phyloP scores from a whole-genome alignment of 768 basidiomycete genomes.

The Trametes cubensis region DNA sequence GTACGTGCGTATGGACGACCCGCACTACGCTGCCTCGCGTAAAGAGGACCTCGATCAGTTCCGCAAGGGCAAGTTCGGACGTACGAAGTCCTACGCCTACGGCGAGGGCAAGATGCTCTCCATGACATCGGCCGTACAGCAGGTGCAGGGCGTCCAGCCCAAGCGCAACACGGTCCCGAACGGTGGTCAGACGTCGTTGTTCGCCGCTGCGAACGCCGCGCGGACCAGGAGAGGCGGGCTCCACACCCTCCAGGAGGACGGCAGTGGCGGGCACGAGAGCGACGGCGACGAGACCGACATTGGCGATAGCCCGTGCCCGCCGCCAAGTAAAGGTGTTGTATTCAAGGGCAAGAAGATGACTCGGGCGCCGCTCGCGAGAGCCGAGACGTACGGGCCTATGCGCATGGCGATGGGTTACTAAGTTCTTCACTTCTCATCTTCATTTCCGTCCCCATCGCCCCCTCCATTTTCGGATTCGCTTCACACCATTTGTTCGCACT shows the following conservation, averaged over 20 bases:
- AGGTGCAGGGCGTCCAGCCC: conserved; percentile 37
- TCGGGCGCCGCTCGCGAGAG: conserved; percentile 53
- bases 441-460: neutral
- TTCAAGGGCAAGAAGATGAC: conserved; percentile 62
- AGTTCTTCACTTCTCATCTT: neutral
- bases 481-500: neutral
- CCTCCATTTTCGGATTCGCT: neutral
- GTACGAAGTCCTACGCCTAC: conserved; percentile 90
- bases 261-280: conserved; percentile 58
- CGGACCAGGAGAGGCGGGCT: conserved; percentile 63
- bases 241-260: conserved; percentile 68
- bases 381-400: conserved; percentile 71
- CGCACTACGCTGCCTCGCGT: conserved; percentile 75
- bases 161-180: conserved; percentile 72
- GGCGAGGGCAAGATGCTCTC: conserved; percentile 66
- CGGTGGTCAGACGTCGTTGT: conserved; percentile 50
- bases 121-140: conserved; percentile 37
- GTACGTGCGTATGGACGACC: conserved; percentile 96
- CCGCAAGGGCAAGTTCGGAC: conserved; percentile 83
- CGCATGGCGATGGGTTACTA: conserved; percentile 46
- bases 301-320: conserved; percentile 88
- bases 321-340: conserved; percentile 59
- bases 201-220: conserved; percentile 71
- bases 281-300: conserved; percentile 80
- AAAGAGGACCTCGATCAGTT: conserved; percentile 90